Conservation (phyloP, 345 rosid genomes). For the Aquilaria yunnanensis region DNA sequence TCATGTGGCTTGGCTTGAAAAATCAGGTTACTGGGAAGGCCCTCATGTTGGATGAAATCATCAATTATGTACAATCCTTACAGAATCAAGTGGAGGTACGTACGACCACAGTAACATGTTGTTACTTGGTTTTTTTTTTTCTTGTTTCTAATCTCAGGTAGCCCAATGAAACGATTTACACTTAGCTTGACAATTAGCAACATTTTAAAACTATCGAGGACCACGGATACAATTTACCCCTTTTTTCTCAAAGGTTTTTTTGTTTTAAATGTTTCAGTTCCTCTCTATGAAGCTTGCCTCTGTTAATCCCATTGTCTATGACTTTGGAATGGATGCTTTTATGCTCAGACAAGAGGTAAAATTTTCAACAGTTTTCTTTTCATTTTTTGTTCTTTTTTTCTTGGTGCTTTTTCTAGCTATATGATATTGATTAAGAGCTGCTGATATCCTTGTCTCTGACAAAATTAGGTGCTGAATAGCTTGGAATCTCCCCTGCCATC, state of each 20-base stretch:
- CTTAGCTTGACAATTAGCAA: neutral
- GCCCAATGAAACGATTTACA: no score
- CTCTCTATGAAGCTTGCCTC: constrained; percentile 76
- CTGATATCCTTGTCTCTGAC: constrained; percentile 31
- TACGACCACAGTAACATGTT: no score
- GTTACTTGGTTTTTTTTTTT: no score
- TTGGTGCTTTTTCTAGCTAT: neutral
- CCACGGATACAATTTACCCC: no score
- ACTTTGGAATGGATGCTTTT: constrained; percentile 46
- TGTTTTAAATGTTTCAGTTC: constrained; percentile 28
- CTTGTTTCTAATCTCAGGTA: no score
- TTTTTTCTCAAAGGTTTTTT: neutral
- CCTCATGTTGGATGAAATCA: constrained; percentile 79
- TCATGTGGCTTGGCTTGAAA: constrained; percentile 28
- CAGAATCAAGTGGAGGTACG: constrained; percentile 73
- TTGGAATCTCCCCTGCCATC: constrained; percentile 20
- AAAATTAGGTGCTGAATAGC: constrained; percentile 27
- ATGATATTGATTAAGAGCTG: constrained; percentile 15
- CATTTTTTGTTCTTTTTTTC: no score
- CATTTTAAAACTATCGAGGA: neutral
- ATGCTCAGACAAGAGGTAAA: constrained; percentile 49
- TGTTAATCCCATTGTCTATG: constrained; percentile 54
- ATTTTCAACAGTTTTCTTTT: neutral
- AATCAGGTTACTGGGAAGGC: constrained; percentile 75
- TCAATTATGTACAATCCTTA: constrained; percentile 66